Conservation (phyloP, 306 rosid genomes). For the Prunus mongolica region DNA sequence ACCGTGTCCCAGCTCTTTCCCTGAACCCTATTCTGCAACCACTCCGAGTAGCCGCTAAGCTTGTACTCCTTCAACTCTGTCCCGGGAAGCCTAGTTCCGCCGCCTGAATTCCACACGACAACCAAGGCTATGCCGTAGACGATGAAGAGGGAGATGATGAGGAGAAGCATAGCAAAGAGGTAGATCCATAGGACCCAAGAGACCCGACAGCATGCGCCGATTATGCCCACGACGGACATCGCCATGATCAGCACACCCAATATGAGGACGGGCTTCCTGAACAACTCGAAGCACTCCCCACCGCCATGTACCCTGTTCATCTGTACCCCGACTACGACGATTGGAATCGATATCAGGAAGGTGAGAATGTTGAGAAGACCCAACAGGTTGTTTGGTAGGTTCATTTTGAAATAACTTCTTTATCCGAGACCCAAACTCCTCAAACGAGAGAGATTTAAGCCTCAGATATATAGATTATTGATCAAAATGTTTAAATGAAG, state of each 20-base stretch:
- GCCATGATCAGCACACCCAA: slow-evolving; percentile 51
- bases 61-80: slow-evolving; percentile 56
- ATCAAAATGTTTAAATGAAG: neutral
- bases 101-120: slow-evolving; percentile 48
- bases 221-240: slow-evolving; percentile 54
- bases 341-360: slow-evolving; percentile 60
- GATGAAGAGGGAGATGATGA: slow-evolving; percentile 41
- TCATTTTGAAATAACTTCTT: neutral
- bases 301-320: slow-evolving; percentile 36
- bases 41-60: slow-evolving; percentile 64
- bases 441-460: neutral
- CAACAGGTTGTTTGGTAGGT: slow-evolving; percentile 44
- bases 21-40: slow-evolving; percentile 64
- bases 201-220: slow-evolving; percentile 63
- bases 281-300: slow-evolving; percentile 45
- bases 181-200: slow-evolving; percentile 65
- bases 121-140: slow-evolving; percentile 56
- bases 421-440: neutral
- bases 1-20: slow-evolving; percentile 49
- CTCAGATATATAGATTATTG: neutral
- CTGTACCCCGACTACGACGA: slow-evolving; percentile 44
- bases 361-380: slow-evolving; percentile 59
- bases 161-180: slow-evolving; percentile 60
- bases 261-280: slow-evolving; percentile 45
- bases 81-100: slow-evolving; percentile 27